Conservation (phyloP, 163 green algal species). For the Coccomyxa subellipsoidea region DNA sequence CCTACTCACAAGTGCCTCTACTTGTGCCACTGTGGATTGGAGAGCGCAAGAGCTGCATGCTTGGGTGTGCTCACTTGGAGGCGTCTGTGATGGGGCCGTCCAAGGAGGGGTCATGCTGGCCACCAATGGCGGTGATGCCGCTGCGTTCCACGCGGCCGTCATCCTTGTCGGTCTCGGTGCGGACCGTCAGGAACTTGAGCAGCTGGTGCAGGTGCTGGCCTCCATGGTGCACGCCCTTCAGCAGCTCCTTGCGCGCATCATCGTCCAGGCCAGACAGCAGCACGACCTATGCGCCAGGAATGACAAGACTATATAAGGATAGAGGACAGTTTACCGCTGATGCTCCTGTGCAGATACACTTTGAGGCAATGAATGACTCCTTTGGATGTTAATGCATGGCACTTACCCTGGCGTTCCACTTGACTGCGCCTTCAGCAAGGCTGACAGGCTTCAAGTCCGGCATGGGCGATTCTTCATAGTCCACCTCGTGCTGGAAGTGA, state of each 20-base stretch:
- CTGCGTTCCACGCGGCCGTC: constrained; percentile 21
- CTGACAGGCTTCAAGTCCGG: neutral
- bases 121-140: constrained; percentile 58
- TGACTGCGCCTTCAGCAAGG: neutral
- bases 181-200: constrained; percentile 64
- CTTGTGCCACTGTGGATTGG: too few species aligned
- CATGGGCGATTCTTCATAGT: constrained; percentile 9
- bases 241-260: constrained; percentile 17
- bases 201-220: constrained; percentile 40
- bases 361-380: neutral
- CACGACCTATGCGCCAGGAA: constrained; percentile 35
- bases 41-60: too few species aligned
- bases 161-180: constrained; percentile 29
- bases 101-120: constrained; percentile 42
- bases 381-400: neutral
- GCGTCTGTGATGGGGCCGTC: constrained; percentile 46
- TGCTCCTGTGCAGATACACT: too few species aligned
- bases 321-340: too few species aligned
- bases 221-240: constrained; percentile 32
- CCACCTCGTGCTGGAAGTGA: constrained; percentile 34
- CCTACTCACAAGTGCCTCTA: too few species aligned
- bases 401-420: constrained; percentile 40
- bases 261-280: constrained; percentile 46
- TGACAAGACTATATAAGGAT: too few species aligned
- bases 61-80: constrained; percentile 28